Percentiles rank a stretch among this genome's conserved stretches.
phyloP scores from a whole-genome alignment of 805 yeast species.

The Wickerhamiella nectarea region DNA sequence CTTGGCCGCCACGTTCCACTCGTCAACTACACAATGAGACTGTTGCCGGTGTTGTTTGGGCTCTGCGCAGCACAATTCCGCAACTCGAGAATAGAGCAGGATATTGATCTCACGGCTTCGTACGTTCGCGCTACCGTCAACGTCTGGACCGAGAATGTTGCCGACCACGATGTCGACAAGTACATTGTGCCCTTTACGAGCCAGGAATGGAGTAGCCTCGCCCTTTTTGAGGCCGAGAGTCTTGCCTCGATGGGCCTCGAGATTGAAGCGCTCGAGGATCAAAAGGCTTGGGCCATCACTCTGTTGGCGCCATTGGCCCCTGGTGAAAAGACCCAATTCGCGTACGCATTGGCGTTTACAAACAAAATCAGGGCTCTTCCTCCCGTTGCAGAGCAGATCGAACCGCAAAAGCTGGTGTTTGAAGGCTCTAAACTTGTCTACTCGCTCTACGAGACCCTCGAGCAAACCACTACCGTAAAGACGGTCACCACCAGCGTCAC shows the following conservation, averaged over 20 bases:
- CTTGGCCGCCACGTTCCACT: no score
- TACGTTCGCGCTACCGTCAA: slow-evolving; percentile 49
- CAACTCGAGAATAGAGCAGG: slow-evolving; percentile 42
- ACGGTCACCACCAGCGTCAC: slow-evolving; percentile 35
- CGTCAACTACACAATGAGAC: no score
- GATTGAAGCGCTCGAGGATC: not conserved
- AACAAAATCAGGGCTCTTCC: slow-evolving; percentile 50
- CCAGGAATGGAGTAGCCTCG: slow-evolving; percentile 30
- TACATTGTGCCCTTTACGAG: slow-evolving; percentile 51
- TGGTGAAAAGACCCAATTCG: slow-evolving; percentile 37
- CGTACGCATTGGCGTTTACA: slow-evolving; percentile 37
- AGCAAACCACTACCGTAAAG: slow-evolving; percentile 33
- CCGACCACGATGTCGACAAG: slow-evolving; percentile 35
- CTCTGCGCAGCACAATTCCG: slow-evolving; percentile 31
- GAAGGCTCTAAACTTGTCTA: slow-evolving; percentile 42
- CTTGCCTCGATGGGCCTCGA: slow-evolving; percentile 22
- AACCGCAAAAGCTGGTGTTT: slow-evolving; percentile 45
- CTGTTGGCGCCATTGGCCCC: slow-evolving; percentile 60
- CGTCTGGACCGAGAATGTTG: slow-evolving; percentile 48
- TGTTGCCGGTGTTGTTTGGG: not conserved
- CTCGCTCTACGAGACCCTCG: slow-evolving; percentile 46
- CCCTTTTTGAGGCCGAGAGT: slow-evolving; percentile 34
- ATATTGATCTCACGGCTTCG: slow-evolving; percentile 50
- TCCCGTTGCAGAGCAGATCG: slow-evolving; percentile 41
- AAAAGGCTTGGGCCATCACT: slow-evolving; percentile 30